A percentile compares a stretch with the other conserved stretches of the same genome.
phyloP scores from a whole-genome alignment of 2,329 filamentous ascomycete species.

The Lasiodiplodia sp. region DNA sequence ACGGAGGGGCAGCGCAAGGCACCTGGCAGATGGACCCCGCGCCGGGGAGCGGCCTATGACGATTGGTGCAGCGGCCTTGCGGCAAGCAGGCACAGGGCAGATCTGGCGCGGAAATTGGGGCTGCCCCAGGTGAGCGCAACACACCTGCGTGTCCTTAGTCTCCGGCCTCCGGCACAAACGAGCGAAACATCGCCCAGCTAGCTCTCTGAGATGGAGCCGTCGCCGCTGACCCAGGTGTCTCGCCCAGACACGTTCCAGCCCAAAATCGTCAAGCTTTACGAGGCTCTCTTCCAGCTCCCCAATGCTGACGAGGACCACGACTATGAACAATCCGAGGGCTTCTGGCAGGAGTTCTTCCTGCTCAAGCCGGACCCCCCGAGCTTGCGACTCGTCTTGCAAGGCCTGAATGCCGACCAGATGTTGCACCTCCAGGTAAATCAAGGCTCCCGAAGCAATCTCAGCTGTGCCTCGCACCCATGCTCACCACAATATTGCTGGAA shows the following conservation, averaged over 20 bases:
- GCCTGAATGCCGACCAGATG: conserved; percentile 76
- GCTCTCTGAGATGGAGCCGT: conserved; percentile 73
- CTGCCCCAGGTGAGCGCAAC: conserved; percentile 8
- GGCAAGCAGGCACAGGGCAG: conserved; percentile 11
- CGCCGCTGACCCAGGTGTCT: conserved; percentile 90
- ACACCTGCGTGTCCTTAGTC: conserved; percentile 28
- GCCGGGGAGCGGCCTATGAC: conserved; percentile 18
- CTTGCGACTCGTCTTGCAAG: conserved; percentile 72
- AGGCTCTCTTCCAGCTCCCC: conserved; percentile 70
- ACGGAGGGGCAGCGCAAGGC: conserved; percentile 15
- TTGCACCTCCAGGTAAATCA: conserved; percentile 71
- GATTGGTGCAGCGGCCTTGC: conserved; percentile 4
- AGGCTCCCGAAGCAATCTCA: background rate
- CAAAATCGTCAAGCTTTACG: conserved; percentile 91
- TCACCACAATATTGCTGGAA: background rate
- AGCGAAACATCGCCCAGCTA: conserved; percentile 18
- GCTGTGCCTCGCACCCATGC: background rate
- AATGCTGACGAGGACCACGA: conserved; percentile 64
- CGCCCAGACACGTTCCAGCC: conserved; percentile 90
- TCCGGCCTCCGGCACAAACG: background rate
- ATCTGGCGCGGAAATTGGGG: conserved; percentile 26
- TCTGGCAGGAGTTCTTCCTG: conserved; percentile 96
- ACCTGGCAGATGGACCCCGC: conserved; percentile 18
- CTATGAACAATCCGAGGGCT: conserved; percentile 79
- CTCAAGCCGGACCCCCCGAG: conserved; percentile 77